Percentiles rank a stretch among this genome's conserved stretches.
Evolutionary conservation across 176 grass and related monocot genomes (phyloP).

Genomic region (Oryza coarctata): DNA sequence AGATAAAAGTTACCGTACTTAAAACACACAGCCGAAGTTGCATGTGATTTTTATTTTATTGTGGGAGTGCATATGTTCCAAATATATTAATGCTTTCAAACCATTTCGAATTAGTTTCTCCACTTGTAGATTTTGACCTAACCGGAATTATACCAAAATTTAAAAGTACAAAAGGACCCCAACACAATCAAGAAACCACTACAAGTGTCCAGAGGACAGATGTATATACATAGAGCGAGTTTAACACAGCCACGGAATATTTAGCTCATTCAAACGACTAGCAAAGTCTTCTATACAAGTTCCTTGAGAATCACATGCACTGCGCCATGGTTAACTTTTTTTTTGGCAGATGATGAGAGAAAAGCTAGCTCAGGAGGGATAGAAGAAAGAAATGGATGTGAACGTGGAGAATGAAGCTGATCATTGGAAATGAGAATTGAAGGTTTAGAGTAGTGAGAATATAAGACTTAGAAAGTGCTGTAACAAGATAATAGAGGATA

Average conservation of each 20-base stretch:
- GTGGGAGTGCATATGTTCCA: no score
- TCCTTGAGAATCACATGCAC: neutral
- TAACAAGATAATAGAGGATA: neutral
- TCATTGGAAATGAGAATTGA: neutral
- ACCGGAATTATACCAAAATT: neutral
- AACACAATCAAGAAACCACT: neutral
- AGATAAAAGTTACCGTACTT: no score
- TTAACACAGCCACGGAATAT: neutral
- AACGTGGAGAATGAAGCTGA: neutral
- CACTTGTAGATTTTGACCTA: neutral
- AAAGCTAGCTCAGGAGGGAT: conserved; percentile 18
- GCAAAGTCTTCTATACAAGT: neutral
- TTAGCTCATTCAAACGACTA: no score
- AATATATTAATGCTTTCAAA: no score
- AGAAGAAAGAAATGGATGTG: neutral
- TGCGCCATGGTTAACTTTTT: neutral
- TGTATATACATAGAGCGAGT: no score
- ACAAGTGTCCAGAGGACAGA: neutral
- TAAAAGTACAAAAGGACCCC: neutral
- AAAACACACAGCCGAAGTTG: no score
- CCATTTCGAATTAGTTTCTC: no score
- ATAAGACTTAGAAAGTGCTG: neutral
- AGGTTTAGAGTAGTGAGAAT: neutral
- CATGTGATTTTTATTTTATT: no score
- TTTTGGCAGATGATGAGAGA: no score